A percentile compares a stretch with the other conserved stretches of the same genome.
Evolutionary conservation across 1,139 yeast genomes (phyloP).

Genomic region (Pichia sp.): DNA sequence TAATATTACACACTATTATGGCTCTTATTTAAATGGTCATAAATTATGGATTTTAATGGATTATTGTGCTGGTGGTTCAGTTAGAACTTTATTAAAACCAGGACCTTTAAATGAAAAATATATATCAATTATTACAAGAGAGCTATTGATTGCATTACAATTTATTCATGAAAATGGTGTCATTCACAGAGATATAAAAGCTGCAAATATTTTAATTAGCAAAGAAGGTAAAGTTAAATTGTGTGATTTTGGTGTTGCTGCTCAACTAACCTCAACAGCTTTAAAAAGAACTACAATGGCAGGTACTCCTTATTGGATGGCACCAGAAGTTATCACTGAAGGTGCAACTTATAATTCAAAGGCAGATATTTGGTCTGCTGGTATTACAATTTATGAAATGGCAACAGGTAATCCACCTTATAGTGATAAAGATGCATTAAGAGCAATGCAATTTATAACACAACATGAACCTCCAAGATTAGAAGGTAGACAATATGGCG

Average conservation of each 20-base stretch:
- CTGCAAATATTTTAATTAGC: conserved; percentile 87
- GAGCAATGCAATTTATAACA: conserved; percentile 92
- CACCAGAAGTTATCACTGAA: conserved; percentile 95
- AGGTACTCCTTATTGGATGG: conserved; percentile 99
- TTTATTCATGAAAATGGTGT: conserved; percentile 87
- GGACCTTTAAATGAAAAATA: conserved; percentile 85
- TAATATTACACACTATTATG: conserved; percentile 88
- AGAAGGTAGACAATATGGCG: conserved; percentile 81
- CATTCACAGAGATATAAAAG: conserved; percentile 92
- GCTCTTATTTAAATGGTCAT: conserved; percentile 79
- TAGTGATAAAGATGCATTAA: conserved; percentile 87
- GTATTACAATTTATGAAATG: conserved; percentile 88
- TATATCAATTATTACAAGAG: conserved; percentile 76
- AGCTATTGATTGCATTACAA: conserved; percentile 67
- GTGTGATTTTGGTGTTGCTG: conserved; percentile 98
- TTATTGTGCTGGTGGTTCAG: conserved; percentile 93
- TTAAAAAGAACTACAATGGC: conserved; percentile 90
- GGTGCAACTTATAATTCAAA: conserved; percentile 71
- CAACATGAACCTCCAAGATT: conserved; percentile 90
- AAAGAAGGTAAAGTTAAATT: conserved; percentile 86
- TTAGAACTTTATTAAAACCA: conserved; percentile 79
- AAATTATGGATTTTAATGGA: conserved; percentile 98
- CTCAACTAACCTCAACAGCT: conserved; percentile 74
- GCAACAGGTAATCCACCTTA: conserved; percentile 98
- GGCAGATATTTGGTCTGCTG: conserved; percentile 96